These are phyloP conservation scores for Gossypium longicalyx DNA, from an alignment of 345 rosid species.

Conservation along the genomic window DNA sequence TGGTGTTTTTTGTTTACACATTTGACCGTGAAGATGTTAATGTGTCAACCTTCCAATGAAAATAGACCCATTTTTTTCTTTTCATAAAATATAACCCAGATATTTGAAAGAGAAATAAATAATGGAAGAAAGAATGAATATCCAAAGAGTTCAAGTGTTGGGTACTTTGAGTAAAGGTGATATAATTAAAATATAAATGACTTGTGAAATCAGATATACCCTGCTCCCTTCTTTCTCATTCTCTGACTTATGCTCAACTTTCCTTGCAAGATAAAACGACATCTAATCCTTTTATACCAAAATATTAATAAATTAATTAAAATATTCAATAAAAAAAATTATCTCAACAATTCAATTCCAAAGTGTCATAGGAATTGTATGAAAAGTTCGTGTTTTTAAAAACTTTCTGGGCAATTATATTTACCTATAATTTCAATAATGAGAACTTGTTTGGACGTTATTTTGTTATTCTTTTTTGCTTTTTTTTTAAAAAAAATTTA, in stretches of 20 bases:
- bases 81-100: neutral
- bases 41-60: neutral
- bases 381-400: too few relatives aligned
- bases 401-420: neutral
- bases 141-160: neutral
- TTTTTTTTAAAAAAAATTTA: neutral
- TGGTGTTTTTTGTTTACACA: neutral
- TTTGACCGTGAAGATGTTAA: neutral
- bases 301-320: neutral
- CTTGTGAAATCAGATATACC: constrained; percentile 6
- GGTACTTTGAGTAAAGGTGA: neutral
- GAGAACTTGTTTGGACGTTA: neutral
- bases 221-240: neutral
- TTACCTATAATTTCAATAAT: neutral
- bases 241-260: constrained; percentile 3
- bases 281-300: neutral
- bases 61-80: neutral
- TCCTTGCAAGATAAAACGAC: constrained; percentile 9
- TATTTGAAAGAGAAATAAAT: neutral
- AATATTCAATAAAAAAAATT: neutral
- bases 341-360: neutral
- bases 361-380: too few relatives aligned
- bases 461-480: too few relatives aligned
- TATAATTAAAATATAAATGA: neutral
- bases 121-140: neutral